Conservation (phyloP, 2,329 filamentous ascomycete genomes). For the Aspergillus spinulosporus region DNA sequence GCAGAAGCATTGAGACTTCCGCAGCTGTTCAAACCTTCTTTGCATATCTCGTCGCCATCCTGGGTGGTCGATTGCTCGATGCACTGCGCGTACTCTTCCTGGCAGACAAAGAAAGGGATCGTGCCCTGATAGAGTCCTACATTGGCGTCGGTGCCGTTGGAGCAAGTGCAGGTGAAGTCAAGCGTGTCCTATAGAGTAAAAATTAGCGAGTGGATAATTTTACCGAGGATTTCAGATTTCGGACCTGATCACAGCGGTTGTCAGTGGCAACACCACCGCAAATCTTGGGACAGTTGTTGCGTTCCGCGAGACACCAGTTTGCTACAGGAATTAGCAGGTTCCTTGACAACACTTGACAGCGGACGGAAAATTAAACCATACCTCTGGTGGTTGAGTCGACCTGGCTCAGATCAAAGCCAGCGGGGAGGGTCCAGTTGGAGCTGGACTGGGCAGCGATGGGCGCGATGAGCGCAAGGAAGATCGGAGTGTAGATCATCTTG, state of each 20-base stretch:
- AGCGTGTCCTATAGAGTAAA: slow-evolving; percentile 46
- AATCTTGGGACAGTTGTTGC: slow-evolving; percentile 60
- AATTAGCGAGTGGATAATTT: not conserved
- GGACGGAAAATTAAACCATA: not conserved
- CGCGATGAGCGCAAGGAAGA: slow-evolving; percentile 12
- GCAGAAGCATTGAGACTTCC: slow-evolving; percentile 51
- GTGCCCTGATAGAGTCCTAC: slow-evolving; percentile 58
- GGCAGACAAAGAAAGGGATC: slow-evolving; percentile 62
- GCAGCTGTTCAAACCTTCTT: slow-evolving; percentile 47
- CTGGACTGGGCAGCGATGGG: slow-evolving; percentile 15
- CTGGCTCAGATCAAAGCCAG: slow-evolving; percentile 13
- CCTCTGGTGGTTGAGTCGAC: slow-evolving; percentile 8
- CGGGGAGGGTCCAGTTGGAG: slow-evolving; percentile 17
- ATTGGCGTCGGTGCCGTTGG: slow-evolving; percentile 56
- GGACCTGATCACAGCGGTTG: slow-evolving; percentile 61
- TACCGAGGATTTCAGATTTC: slow-evolving; percentile 26
- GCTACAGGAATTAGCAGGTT: slow-evolving; percentile 31
- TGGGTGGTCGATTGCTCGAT: slow-evolving; percentile 42
- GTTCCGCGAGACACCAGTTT: slow-evolving; percentile 60
- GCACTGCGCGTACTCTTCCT: slow-evolving; percentile 53
- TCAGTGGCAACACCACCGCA: slow-evolving; percentile 53
- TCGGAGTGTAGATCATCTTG: slow-evolving; percentile 13
- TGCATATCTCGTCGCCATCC: slow-evolving; percentile 52
- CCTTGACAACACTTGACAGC: not conserved
- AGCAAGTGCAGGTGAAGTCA: slow-evolving; percentile 59